phyloP scores from a whole-genome alignment of 2,329 filamentous ascomycete species.

The Beauveria asiatica region DNA sequence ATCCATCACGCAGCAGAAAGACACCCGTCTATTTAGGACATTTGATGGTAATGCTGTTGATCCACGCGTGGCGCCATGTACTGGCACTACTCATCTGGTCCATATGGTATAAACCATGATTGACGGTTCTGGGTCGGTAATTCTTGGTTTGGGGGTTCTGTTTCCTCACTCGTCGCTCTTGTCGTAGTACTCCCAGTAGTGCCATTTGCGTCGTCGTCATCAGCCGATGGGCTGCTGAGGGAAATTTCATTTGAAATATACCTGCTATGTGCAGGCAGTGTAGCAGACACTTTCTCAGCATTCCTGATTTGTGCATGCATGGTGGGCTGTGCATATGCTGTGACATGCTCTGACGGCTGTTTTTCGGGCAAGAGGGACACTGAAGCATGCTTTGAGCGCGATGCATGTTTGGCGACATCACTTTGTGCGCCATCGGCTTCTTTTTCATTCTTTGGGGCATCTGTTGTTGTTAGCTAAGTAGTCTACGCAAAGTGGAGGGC shows the following conservation, averaged over 20 bases:
- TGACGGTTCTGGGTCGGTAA: background rate
- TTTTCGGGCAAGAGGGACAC: background rate
- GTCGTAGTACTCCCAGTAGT: background rate
- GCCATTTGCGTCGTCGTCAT: background rate
- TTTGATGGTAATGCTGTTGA: background rate
- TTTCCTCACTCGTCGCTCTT: background rate
- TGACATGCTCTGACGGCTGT: background rate
- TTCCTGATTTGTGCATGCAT: background rate
- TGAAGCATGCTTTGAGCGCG: background rate
- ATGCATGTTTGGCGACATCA: background rate
- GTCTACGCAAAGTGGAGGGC: background rate
- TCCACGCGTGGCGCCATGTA: background rate
- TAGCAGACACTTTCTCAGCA: background rate
- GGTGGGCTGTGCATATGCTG: background rate
- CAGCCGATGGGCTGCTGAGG: background rate
- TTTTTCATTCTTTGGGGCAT: background rate
- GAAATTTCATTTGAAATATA: background rate
- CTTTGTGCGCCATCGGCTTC: background rate
- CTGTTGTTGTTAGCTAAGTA: background rate
- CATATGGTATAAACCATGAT: background rate
- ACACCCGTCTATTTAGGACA: background rate
- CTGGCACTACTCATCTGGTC: background rate
- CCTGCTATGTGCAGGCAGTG: background rate
- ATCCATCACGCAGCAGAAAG: too few relatives aligned
- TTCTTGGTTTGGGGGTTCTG: background rate